Base-by-base conservation (phyloP, 1,284 basidiomycete species). In the Fomitopsis palustris region DNA sequence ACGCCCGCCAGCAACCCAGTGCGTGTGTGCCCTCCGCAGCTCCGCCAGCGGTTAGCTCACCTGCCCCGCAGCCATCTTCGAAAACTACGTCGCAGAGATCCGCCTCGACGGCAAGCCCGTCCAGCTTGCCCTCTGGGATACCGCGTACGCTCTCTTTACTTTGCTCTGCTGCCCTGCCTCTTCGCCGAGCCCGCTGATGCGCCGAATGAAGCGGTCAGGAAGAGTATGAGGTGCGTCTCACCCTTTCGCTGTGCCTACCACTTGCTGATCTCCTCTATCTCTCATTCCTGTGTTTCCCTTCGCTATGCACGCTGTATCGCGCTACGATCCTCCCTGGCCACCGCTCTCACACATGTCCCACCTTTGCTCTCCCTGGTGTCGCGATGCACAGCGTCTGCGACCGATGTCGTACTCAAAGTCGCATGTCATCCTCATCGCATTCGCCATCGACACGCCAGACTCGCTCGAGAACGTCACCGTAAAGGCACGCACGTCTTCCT, bases 81-180 rank as follows among this genome's bases (percentile, higher is more conserved):
- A 97, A 78, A 99, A 98, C 74, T 99, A 98, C 75, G 96, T 98
- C 61, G 96, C 96, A 51, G 96, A 98, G 78, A 97, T 99, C 70
- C 83, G 95, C 68, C 81, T 98, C 57, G 96, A 99, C 75, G 95
- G 95, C 65, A 98, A 98, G 75, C 93, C 95, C 43, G 92, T 98
- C 23, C 95, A 98, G 74, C 78, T 98, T 58, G 95, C 96, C 42
- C 77, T 98, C 38, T 98, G 96, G 96, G 96, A 98, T 82, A 98
- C 95, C 59, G 96, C 75, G 92, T 86, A 59, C 23, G 53, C n/a
- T 31, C 58, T 49, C 54, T 52, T 49, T 8, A 31, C 17, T 55
- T 60, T 59, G 41, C 51, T 25, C 55, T 61, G 19, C 62, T 41
- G 5, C 33, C 25, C 41, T 41, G 17, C 23, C 57, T 59, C 19